phyloP scores from a whole-genome alignment of 805 yeast species.

The Candida oleophila region DNA sequence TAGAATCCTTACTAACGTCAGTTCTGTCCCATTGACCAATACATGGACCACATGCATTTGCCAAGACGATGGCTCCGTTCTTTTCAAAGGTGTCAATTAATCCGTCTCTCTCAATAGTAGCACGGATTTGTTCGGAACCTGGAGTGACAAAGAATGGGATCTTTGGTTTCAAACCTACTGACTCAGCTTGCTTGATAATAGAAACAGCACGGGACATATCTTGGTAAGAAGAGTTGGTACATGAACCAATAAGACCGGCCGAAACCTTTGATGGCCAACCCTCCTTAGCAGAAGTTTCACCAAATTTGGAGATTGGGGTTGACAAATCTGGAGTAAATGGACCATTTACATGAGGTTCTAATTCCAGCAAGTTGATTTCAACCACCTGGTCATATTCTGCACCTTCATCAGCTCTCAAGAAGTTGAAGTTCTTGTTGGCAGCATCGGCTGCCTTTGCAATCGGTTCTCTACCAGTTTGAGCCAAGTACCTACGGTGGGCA shows the following conservation, averaged over 20 bases:
- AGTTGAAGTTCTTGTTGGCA: conserved; percentile 55
- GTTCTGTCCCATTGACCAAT: conserved; percentile 99
- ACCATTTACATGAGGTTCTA: conserved; percentile 96
- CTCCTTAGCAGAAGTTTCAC: conserved; percentile 63
- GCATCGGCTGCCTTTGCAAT: conserved; percentile 78
- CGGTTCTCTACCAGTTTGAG: conserved; percentile 80
- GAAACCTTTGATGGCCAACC: conserved; percentile 85
- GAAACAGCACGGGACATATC: conserved; percentile 97
- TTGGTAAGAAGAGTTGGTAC: conserved; percentile 97
- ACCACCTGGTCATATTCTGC: conserved; percentile 90
- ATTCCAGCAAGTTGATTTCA: conserved; percentile 79
- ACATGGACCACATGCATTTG: conserved; percentile 99
- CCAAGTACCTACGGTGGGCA: conserved; percentile 74
- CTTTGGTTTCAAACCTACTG: conserved; percentile 85
- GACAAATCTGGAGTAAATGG: conserved; percentile 98
- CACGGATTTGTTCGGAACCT: conserved; percentile 97
- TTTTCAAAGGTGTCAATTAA: conserved; percentile 75
- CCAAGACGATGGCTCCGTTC: conserved; percentile 88
- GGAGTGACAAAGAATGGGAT: conserved; percentile 94
- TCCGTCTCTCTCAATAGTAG: conserved; percentile 95
- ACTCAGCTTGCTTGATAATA: conserved; percentile 80
- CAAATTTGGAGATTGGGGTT: conserved; percentile 85
- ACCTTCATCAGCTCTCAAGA: conserved; percentile 80
- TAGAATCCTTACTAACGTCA: conserved; percentile 63
- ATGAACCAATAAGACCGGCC: conserved; percentile 96